A percentile compares a stretch with the other conserved stretches of the same genome.
Conservation (phyloP, 1,284 basidiomycete genomes). For the Sanguinoderma infundibulare region DNA sequence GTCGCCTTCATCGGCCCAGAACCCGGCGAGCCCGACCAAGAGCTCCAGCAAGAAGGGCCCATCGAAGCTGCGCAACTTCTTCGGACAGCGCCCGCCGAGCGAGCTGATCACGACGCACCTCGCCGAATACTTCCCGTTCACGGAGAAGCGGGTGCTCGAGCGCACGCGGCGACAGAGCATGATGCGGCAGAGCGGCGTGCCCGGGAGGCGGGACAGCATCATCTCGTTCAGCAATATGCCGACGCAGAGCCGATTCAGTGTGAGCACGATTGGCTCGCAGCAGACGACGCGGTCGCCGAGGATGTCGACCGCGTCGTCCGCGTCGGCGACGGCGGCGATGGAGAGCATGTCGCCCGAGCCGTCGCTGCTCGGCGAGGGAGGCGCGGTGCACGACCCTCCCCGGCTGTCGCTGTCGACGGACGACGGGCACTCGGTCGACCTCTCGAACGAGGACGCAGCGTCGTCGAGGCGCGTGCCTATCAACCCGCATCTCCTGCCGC, state of each 20-base stretch:
- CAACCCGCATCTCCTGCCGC: conserved; percentile 72
- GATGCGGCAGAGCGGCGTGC: conserved; percentile 49
- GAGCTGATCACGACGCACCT: conserved; percentile 98
- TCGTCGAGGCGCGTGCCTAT: conserved; percentile 20
- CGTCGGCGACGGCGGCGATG: conserved; percentile 32
- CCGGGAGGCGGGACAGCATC: conserved; percentile 39
- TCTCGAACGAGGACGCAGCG: conserved; percentile 23
- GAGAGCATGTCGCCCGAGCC: conserved; percentile 27
- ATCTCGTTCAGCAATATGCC: conserved; percentile 41
- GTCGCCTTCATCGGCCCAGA: conserved; percentile 37
- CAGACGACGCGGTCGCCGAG: conserved; percentile 45
- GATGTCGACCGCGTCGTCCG: conserved; percentile 51
- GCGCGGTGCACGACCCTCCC: conserved; percentile 44
- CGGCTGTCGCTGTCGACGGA: conserved; percentile 61
- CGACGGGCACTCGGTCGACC: conserved; percentile 52
- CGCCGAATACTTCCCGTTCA: conserved; percentile 94
- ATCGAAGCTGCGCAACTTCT: conserved; percentile 92
- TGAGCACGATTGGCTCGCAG: conserved; percentile 67
- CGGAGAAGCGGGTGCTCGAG: conserved; percentile 88
- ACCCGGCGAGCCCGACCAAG: conserved; percentile 39
- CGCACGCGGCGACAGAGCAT: conserved; percentile 88
- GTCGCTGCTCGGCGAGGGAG: conserved; percentile 31
- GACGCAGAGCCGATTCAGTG: conserved; percentile 64
- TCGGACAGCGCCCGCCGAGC: conserved; percentile 95
- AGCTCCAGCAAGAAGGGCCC: conserved; percentile 49